Evolutionary conservation across 2,329 filamentous ascomycete genomes (phyloP).

Genomic region (Macrophomina tecta): DNA sequence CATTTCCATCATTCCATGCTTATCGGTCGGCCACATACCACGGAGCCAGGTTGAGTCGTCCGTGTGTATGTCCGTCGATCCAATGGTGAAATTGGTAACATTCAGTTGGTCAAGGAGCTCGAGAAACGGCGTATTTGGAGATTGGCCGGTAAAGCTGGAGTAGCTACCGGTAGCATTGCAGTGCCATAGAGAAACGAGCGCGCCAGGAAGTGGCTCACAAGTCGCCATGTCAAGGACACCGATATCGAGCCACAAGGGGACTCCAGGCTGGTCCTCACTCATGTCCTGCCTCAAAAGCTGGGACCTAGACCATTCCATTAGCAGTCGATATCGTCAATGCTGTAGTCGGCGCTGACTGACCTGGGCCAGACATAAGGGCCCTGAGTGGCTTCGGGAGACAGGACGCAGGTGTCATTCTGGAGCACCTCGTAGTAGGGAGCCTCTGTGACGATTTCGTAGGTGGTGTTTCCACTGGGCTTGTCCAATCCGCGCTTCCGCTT

Average conservation of each 20-base stretch:
- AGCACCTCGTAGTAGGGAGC: conserved; percentile 11
- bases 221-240: conserved; percentile 62
- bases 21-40: conserved; percentile 54
- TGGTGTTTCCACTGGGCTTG: no score
- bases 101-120: conserved; percentile 32
- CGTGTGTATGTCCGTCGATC: conserved; percentile 42
- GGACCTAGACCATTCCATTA: conserved; percentile 59
- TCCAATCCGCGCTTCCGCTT: no score
- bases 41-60: conserved; percentile 51
- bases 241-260: conserved; percentile 58
- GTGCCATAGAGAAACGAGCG: conserved; percentile 51
- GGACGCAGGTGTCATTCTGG: conserved; percentile 41
- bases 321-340: no score
- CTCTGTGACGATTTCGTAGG: no score
- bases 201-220: conserved; percentile 57
- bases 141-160: conserved; percentile 47
- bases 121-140: conserved; percentile 22
- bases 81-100: no score
- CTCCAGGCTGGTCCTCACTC: conserved; percentile 54
- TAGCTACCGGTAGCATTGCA: conserved; percentile 50
- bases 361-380: conserved; percentile 41
- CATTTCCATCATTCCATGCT: conserved; percentile 57
- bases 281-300: conserved; percentile 57
- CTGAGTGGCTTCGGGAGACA: conserved; percentile 40
- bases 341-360: no score